Evolutionary conservation across 345 rosid genomes (phyloP), one percentile per base, ranked within the genome.

Genomic region (Capsella bursapastoris): DNA sequence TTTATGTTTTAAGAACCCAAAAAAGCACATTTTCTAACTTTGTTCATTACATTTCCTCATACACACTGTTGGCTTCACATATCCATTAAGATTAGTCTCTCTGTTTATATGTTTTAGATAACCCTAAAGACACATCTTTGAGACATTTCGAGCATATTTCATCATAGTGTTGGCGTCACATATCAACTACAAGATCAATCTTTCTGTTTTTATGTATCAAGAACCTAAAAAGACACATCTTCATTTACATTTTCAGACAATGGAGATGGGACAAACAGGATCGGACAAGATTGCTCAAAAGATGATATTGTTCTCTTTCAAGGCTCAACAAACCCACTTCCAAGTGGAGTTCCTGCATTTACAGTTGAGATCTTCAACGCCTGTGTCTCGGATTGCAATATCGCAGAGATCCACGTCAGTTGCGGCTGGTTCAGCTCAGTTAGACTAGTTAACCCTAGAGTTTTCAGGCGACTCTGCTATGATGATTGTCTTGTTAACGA

Each of bases 361-460:
- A 73, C 80, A n/a, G 90, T 88, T 31, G 79, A 88, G 57, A 84
- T 86, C 18, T 64, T 83, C 16, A 88, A 88, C 65, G 37, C 57
- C 0, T 81, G 90, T 59, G 82, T 43, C 57, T 88, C 93, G 0
- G 90, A 81, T 12, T 87, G 92, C 66, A 76, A 77, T 47, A 85
- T 92, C 41, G 66, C 82, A 52, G 70, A 90, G 82, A 88, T 92
- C 60, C 97, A 92, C 59, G 82, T 92, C 16, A 83, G 68, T 28
- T 89, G 89, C 18, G 91, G 91, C 52, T 86, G 90, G 95, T 89
- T 91, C 66, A 86, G 92, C 76, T 87, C 97, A 0, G 88, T 79
- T 9, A 64, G 82, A 55, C 32, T 89, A 58, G 72, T 91, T 38
- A 89, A 85, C 64, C 95, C 97, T 12, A 56, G 70, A 10, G 82